These are phyloP conservation scores for Tremella mesenterica DNA, from an alignment of 768 basidiomycete species.

Conservation along the genomic window DNA sequence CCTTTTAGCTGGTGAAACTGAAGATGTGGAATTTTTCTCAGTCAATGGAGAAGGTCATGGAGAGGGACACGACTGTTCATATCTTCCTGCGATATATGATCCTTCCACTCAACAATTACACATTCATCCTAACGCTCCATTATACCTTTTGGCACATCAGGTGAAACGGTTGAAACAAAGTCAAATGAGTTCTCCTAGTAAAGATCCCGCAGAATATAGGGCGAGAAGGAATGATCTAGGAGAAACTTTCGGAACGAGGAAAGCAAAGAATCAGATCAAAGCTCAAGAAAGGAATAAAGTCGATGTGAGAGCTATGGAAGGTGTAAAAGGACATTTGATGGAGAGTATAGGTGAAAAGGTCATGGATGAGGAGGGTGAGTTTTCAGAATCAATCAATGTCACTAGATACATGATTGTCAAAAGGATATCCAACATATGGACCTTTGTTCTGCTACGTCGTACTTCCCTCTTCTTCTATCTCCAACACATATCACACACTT, in stretches of 20 bases:
- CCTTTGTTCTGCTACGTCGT: no score
- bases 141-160: slow-evolving; percentile 59
- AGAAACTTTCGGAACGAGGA: slow-evolving; percentile 89
- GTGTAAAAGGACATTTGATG: slow-evolving; percentile 71
- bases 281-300: slow-evolving; percentile 83
- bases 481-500: no score
- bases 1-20: slow-evolving; percentile 73
- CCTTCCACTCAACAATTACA: slow-evolving; percentile 63
- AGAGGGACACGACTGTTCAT: slow-evolving; percentile 39
- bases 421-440: not conserved
- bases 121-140: slow-evolving; percentile 54
- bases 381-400: no score
- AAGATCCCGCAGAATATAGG: slow-evolving; percentile 46
- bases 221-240: slow-evolving; percentile 71
- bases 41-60: slow-evolving; percentile 43
- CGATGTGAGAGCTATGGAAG: slow-evolving; percentile 78
- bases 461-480: no score
- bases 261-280: slow-evolving; percentile 74
- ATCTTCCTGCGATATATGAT: slow-evolving; percentile 74
- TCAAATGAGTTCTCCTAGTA: not conserved
- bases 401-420: no score
- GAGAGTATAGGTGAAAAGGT: slow-evolving; percentile 70
- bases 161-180: slow-evolving; percentile 60
- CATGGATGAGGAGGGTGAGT: slow-evolving; percentile 61
- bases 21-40: slow-evolving; percentile 70